Percentiles rank a stretch among this genome's conserved stretches.
phyloP scores from a whole-genome alignment of 768 basidiomycete genomes.

The Kondoa malvinella region DNA sequence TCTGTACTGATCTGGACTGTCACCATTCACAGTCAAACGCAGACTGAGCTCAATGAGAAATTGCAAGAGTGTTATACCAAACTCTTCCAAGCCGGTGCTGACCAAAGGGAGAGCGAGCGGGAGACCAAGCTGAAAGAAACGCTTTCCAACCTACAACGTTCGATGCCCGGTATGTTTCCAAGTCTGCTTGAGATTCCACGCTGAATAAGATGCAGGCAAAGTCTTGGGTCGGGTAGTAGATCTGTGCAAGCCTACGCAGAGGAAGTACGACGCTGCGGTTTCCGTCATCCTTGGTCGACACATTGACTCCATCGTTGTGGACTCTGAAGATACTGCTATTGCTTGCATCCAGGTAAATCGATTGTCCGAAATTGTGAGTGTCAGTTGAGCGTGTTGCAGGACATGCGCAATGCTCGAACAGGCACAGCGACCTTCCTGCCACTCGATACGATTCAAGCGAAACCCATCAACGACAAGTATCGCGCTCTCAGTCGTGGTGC shows the following conservation, averaged over 20 bases:
- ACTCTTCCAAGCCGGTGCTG: conserved; percentile 74
- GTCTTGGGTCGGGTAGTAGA: conserved; percentile 62
- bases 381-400: conserved; percentile 37
- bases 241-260: conserved; percentile 79
- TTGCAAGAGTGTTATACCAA: conserved; percentile 63
- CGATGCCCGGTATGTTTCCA: conserved; percentile 44
- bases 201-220: conserved; percentile 31
- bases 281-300: conserved; percentile 83
- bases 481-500: conserved; percentile 78
- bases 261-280: conserved; percentile 82
- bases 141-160: conserved; percentile 58
- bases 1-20: background rate
- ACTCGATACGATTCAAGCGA: conserved; percentile 90
- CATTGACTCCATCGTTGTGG: conserved; percentile 87
- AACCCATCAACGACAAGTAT: conserved; percentile 84
- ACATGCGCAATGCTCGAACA: conserved; percentile 82
- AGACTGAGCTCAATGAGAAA: conserved; percentile 82
- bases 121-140: conserved; percentile 74
- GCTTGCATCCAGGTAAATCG: conserved; percentile 75
- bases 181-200: background rate
- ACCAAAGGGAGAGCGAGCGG: conserved; percentile 67
- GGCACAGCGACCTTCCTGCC: conserved; percentile 97
- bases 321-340: conserved; percentile 90
- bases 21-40: conserved; percentile 49
- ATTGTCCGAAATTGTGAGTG: background rate